phyloP scores from a whole-genome alignment of 1,284 basidiomycete genomes.

The Abortiporus biennis region DNA sequence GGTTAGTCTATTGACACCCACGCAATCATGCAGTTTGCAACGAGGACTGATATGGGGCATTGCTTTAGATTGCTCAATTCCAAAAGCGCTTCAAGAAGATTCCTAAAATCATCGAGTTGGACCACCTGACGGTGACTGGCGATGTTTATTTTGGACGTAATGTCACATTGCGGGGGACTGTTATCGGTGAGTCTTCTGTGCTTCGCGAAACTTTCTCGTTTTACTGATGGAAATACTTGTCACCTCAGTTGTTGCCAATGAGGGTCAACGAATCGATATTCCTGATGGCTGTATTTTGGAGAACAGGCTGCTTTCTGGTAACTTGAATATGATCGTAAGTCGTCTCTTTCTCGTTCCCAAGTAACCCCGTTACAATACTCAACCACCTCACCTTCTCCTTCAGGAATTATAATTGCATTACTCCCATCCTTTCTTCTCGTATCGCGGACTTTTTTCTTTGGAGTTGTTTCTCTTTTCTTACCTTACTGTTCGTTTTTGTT shows the following conservation, averaged over 20 bases:
- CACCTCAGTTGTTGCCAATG: slow-evolving; percentile 72
- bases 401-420: slow-evolving; percentile 8
- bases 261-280: slow-evolving; percentile 93
- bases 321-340: slow-evolving; percentile 24
- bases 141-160: slow-evolving; percentile 96
- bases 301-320: slow-evolving; percentile 49
- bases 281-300: slow-evolving; percentile 94
- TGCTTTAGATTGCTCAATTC: slow-evolving; percentile 83
- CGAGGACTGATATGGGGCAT: background rate
- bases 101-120: slow-evolving; percentile 89
- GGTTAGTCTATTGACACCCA: slow-evolving; percentile 13
- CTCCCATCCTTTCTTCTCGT: no score
- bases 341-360: background rate
- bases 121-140: slow-evolving; percentile 95
- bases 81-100: slow-evolving; percentile 98
- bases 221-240: background rate
- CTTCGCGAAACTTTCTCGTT: background rate
- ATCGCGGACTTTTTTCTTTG: background rate
- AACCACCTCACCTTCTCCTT: background rate
- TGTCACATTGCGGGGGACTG: slow-evolving; percentile 83
- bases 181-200: slow-evolving; percentile 47
- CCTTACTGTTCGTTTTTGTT: background rate
- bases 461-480: background rate
- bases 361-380: background rate
- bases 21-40: no score